Evolutionary conservation across 176 grass and related monocot genomes (phyloP), one percentile per base, ranked within the genome.

Genomic region (Neostapfia colusana): DNA sequence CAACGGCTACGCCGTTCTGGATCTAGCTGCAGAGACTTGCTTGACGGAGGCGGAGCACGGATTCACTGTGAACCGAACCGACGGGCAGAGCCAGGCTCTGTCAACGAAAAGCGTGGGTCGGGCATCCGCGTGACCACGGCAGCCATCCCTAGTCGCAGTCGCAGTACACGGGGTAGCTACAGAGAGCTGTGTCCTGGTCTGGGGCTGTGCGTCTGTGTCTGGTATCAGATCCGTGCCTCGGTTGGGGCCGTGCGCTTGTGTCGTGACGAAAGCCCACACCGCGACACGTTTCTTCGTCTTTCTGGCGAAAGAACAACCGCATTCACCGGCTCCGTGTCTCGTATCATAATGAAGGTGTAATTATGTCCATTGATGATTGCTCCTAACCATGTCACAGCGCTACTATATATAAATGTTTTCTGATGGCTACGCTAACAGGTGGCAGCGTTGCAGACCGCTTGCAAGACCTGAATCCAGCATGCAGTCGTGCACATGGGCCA

Each of bases 331-430:
- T 23, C 73, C 42, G 2, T 34, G 60, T 20, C 36, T 9, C n/a
- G 0, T 8, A 3, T 48, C 41, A 68, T 58, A 36, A 42, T 41
- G 16, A 14, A 31, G 44, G 72, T 48, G 16, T 6, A 10, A 36
- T 11, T 25, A 35, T 23, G 66, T 20, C 73, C 61, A 62, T 87
- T 83, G 49, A 79, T 83, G 49, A 79, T 82, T 66, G 61, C 42
- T 42, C 67, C 51, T 25, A 68, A 73, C 60, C 40, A 45, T 27
- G 37, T 17, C 8, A 9, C 31, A 20, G 41, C 12, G 31, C 7
- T 20, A 42, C n/a, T 5, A 21, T 25, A 26, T 26, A 26, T 9
- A 51, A 67, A 62, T 73, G 68, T 4, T 74, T 15, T 15, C 45
- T 44, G 50, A 74, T 20, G 35, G 49, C 36, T 0, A 41, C 14